Base-by-base conservation (phyloP, 768 basidiomycete species). In the Favolaschia claudopus region DNA sequence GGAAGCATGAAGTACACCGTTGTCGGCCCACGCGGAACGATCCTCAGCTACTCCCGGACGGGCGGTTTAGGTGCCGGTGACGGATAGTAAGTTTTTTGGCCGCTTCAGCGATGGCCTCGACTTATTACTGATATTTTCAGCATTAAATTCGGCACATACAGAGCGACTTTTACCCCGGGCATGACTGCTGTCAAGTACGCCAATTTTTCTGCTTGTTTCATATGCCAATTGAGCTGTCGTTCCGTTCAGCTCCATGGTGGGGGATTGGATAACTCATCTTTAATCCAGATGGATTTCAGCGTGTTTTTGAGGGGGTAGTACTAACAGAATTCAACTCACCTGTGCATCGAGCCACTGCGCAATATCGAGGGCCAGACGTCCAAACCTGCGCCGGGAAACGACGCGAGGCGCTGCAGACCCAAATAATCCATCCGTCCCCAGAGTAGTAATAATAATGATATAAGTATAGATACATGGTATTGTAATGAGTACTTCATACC, bases 401-500 rank as follows among this genome's bases (percentile, higher is more conserved):
- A n/a, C n/a, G n/a, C n/a, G n/a, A n/a, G n/a, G n/a, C n/a, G n/a
- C n/a, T n/a, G n/a, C n/a, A n/a, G n/a, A n/a, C n/a, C n/a, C 34
- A 36, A 36, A 36, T 24, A 10, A 42, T 42, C 13, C 40, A 42
- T 24, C 22, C 40, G 40, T n/a, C n/a, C n/a, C n/a, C n/a, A n/a
- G n/a, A n/a, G n/a, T n/a, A n/a, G n/a, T n/a, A n/a, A n/a, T n/a
- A n/a, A n/a, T n/a, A n/a, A n/a, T n/a, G n/a, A n/a, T n/a, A n/a
- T n/a, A 34, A 38, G 40, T 55, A 61, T 20, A 27, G 43, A 57
- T 38, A 24, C 22, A 49, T 45, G 29, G 36, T 36, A n/a, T n/a
- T 51, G 22, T 43, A 44, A 27, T n/a, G n/a, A 40, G 44, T 14
- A 9, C 22, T 3, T 66, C 67, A 89, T 45, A 83, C 90, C 67